phyloP scores from a whole-genome alignment of 129 eudicot genomes.

The Helianthus tuberosus region DNA sequence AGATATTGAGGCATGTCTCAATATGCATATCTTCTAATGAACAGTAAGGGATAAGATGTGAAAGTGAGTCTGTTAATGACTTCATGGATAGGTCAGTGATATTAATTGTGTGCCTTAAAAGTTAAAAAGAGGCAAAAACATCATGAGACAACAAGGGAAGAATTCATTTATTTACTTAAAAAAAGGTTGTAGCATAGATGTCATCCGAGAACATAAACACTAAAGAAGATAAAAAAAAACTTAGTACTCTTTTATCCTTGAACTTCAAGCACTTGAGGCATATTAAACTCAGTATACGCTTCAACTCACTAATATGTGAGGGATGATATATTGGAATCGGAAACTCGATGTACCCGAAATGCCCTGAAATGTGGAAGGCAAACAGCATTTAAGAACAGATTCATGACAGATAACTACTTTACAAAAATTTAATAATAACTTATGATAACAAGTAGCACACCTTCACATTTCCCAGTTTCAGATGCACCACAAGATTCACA shows the following conservation, averaged over 20 bases:
- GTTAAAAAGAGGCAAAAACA: not conserved
- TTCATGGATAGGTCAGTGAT: conserved; percentile 1
- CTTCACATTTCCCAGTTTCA: conserved; percentile 95
- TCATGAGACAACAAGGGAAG: not conserved
- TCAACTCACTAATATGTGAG: conserved; percentile 74
- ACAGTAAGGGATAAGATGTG: not conserved
- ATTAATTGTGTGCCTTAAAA: not conserved
- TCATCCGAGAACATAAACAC: conserved; percentile 9
- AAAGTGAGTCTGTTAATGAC: not conserved
- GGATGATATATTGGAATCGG: conserved; percentile 93
- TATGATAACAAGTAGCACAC: conserved; percentile 36
- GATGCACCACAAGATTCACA: conserved; percentile 99
- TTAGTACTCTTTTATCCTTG: conserved; percentile 65
- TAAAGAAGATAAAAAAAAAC: not conserved
- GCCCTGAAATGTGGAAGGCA: conserved; percentile 60
- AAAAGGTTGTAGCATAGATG: not conserved
- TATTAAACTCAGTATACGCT: conserved; percentile 59
- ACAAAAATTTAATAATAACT: conserved; percentile 7
- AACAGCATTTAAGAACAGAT: not conserved
- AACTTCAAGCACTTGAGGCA: conserved; percentile 85
- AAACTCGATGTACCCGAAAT: conserved; percentile 90
- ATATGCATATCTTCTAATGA: not conserved
- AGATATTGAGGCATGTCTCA: conserved; percentile 19
- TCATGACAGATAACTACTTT: conserved; percentile 9
- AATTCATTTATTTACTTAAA: not conserved